phyloP scores from a whole-genome alignment of 1,284 basidiomycete genomes.

The Malassezia restricta region DNA sequence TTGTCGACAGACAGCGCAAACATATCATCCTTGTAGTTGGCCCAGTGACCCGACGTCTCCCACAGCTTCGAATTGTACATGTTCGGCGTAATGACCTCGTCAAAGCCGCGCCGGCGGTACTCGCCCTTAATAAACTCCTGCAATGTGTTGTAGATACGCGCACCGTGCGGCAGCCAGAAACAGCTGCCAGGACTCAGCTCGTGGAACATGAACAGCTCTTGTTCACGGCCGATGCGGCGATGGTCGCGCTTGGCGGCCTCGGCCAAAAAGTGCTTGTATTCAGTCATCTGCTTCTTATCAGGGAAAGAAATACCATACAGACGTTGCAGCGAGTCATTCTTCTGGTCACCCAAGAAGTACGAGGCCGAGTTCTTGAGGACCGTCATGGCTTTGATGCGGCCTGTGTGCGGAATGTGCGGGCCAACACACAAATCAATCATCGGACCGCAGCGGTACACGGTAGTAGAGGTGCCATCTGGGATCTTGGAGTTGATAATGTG shows the following conservation, averaged over 20 bases:
- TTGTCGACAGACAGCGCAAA: conserved; percentile 87
- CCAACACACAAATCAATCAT: conserved; percentile 97
- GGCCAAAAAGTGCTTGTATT: conserved; percentile 89
- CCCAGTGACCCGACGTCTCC: conserved; percentile 97
- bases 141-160: conserved; percentile 90
- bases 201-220: conserved; percentile 94
- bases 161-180: conserved; percentile 95
- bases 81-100: conserved; percentile 78
- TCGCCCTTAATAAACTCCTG: conserved; percentile 62
- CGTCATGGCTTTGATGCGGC: conserved; percentile 69
- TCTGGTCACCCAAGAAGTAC: conserved; percentile 90
- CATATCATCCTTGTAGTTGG: conserved; percentile 82
- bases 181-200: conserved; percentile 86
- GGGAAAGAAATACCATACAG: conserved; percentile 99
- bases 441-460: conserved; percentile 95
- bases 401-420: conserved; percentile 94
- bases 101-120: conserved; percentile 50
- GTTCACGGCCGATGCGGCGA: conserved; percentile 60
- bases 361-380: conserved; percentile 71
- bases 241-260: conserved; percentile 97
- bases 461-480: conserved; percentile 89
- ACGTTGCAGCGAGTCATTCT: conserved; percentile 88
- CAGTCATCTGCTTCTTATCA: conserved; percentile 84
- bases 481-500: conserved; percentile 93
- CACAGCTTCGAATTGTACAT: conserved; percentile 95